phyloP scores from a whole-genome alignment of 768 basidiomycete species.

The Boletus rubroflammeus region DNA sequence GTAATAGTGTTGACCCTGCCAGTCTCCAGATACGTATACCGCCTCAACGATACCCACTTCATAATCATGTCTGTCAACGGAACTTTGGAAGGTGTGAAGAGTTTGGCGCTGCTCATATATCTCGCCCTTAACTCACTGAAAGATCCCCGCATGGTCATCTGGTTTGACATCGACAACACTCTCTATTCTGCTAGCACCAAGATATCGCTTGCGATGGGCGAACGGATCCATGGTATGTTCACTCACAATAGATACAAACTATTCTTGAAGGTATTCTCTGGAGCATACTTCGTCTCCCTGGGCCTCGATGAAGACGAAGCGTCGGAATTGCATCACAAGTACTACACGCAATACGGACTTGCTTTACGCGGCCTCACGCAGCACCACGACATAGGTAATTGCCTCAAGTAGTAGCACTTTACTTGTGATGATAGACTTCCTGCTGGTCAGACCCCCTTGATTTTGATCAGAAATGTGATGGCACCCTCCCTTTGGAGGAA shows the following conservation, averaged over 20 bases:
- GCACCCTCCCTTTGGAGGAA: constrained; percentile 75
- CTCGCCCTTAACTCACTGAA: constrained; percentile 2
- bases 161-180: constrained; percentile 88
- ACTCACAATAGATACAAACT: not conserved
- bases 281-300: constrained; percentile 72
- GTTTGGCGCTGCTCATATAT: not conserved
- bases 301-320: constrained; percentile 70
- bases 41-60: constrained; percentile 22
- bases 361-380: constrained; percentile 73
- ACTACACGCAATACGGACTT: constrained; percentile 80
- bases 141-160: constrained; percentile 64
- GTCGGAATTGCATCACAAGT: constrained; percentile 60
- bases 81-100: constrained; percentile 23
- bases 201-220: constrained; percentile 77
- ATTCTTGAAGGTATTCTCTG: not conserved
- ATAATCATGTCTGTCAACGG: constrained; percentile 22
- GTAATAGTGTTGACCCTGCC: not conserved
- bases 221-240: constrained; percentile 66
- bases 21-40: too few relatives aligned
- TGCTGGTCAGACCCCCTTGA: constrained; percentile 66
- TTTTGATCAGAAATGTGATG: constrained; percentile 82
- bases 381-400: constrained; percentile 70
- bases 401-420: not conserved
- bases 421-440: not conserved
- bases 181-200: constrained; percentile 74